Percentiles rank a stretch among this genome's conserved stretches.
phyloP scores from a whole-genome alignment of 768 basidiomycete genomes.

The Leucocoprinus sp. region DNA sequence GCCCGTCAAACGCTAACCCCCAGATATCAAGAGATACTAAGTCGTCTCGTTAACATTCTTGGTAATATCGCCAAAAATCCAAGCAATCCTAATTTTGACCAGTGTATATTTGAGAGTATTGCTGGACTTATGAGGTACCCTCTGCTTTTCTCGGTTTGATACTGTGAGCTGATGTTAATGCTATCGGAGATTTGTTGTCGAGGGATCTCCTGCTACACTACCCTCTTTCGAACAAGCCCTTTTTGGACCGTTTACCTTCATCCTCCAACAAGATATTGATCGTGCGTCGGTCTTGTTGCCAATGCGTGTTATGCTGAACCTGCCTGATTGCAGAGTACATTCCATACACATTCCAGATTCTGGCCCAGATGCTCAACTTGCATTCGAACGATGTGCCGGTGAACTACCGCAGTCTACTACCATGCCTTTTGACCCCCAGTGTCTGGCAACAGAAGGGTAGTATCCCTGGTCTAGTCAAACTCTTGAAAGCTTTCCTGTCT shows the following conservation, averaged over 20 bases:
- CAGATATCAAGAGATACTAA: slow-evolving; percentile 54
- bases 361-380: slow-evolving; percentile 90
- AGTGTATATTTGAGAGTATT: slow-evolving; percentile 94
- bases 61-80: slow-evolving; percentile 91
- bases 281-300: slow-evolving; percentile 39
- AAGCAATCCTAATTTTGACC: slow-evolving; percentile 95
- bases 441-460: slow-evolving; percentile 94
- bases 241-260: slow-evolving; percentile 81
- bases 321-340: slow-evolving; percentile 65
- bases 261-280: slow-evolving; percentile 88
- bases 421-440: slow-evolving; percentile 74
- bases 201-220: slow-evolving; percentile 58
- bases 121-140: slow-evolving; percentile 87
- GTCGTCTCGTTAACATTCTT: slow-evolving; percentile 74
- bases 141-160: slow-evolving; percentile 4
- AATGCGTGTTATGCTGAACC: neutral
- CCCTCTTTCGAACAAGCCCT: slow-evolving; percentile 71
- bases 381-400: slow-evolving; percentile 59
- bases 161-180: slow-evolving; percentile 1
- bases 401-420: slow-evolving; percentile 73
- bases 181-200: slow-evolving; percentile 63
- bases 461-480: slow-evolving; percentile 85
- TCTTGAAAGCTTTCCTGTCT: slow-evolving; percentile 76
- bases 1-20: slow-evolving; percentile 73
- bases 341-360: slow-evolving; percentile 94